Base-by-base conservation (phyloP, 495 filamentous ascomycete genomes). In the Aspergillus diversus region DNA sequence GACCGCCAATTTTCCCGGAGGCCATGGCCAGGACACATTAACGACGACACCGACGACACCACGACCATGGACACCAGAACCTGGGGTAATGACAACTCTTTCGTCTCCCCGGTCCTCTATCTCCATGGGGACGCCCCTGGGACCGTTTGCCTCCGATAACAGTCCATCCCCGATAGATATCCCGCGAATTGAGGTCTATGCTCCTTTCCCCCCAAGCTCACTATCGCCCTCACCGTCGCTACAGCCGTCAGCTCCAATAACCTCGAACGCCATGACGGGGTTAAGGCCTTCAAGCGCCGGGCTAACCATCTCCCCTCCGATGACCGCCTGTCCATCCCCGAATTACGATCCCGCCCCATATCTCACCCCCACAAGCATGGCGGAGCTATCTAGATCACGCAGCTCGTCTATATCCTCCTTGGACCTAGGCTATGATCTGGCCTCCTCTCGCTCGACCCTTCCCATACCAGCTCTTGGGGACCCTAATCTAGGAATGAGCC, bases 401-500 rank as follows among this genome's bases (percentile, higher is more conserved):
- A 59, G 62, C 37, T 65, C 66, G 2, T 68, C 66, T 1, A n/a
- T 64, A 4, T 68, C 66, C 7, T 67, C 65, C 0, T n/a, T 67
- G 4, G 42, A 42, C 16, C 53, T 68, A 33, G 66, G 65, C 42
- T 46, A 39, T 34, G 62, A 65, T n/a, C 56, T 21, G 60, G 17
- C 16, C 12, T 57, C 60, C 2, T 33, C 17, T 35, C 15, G 16
- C 5, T 42, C 56, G 1, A 12, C 12, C 5, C 16, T 50, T 9
- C 12, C 52, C 1, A 35, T 50, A 33, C 21, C 46, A 2, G 42
- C 21, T 2, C 17, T 60, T 7, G n/a, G 39, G 7, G 57, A 61
- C 2, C 33, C 27, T 3, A 50, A 60, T 9, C 6, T 60, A 3
- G 4, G 21, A 17, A 12, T 34, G 15, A 33, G 21, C 4, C 35